Evolutionary conservation across 805 yeast species (phyloP).

Genomic region (Clavispora vitiphila): DNA sequence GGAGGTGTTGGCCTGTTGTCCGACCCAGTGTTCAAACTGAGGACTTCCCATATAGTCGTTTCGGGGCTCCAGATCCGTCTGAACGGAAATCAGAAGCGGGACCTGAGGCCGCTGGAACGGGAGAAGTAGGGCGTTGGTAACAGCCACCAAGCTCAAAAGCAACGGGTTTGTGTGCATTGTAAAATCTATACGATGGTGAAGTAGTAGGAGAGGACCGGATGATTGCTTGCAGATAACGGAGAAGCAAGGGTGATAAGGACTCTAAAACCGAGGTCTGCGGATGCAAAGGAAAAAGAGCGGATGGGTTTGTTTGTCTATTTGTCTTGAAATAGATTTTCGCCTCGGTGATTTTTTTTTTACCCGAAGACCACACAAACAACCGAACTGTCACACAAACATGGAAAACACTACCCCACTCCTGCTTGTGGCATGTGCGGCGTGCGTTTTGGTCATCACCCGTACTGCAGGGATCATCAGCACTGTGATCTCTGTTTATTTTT

Average conservation of each 20-base stretch:
- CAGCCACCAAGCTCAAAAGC: neutral
- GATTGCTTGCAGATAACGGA: neutral
- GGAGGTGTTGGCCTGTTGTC: conserved; percentile 35
- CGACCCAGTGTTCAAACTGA: conserved; percentile 38
- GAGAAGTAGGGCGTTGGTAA: neutral
- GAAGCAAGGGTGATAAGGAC: neutral
- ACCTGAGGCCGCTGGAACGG: neutral
- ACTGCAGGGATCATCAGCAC: neutral
- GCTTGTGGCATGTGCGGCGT: neutral
- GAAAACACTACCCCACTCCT: neutral
- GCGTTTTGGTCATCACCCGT: neutral
- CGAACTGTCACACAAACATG: neutral
- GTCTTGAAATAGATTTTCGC: too few relatives aligned
- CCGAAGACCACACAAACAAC: neutral
- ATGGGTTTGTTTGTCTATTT: neutral
- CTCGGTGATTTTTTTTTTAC: too few relatives aligned
- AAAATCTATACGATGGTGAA: neutral
- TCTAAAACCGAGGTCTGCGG: too few relatives aligned
- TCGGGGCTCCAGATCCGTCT: too few relatives aligned
- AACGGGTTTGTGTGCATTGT: neutral
- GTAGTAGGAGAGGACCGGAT: neutral
- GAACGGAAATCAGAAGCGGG: conserved; percentile 2
- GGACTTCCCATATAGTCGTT: conserved; percentile 2
- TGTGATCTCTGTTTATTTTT: neutral
- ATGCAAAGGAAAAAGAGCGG: neutral